Conservation (phyloP, 169 alveolate species). For the Cryptosporidium ubiquitum region DNA sequence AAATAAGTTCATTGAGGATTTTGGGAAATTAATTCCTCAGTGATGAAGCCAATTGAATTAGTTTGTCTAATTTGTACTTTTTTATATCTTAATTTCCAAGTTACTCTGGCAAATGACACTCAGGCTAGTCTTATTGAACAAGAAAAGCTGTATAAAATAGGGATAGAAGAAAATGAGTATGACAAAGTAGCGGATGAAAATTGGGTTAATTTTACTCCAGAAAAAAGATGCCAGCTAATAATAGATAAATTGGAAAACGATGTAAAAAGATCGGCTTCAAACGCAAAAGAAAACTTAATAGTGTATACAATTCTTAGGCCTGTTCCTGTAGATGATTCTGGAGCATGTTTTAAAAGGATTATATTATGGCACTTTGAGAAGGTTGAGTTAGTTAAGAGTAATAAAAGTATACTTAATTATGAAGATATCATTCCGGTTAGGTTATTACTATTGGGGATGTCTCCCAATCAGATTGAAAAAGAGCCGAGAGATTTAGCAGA, state of each 20-base stretch:
- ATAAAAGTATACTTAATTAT: conserved; percentile 21
- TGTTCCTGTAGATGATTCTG: conserved; percentile 64
- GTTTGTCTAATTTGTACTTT: background rate
- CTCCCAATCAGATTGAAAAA: conserved; percentile 50
- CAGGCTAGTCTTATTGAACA: conserved; percentile 25
- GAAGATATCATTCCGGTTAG: conserved; percentile 67
- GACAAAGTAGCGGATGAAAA: background rate
- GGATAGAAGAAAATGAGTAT: conserved; percentile 16
- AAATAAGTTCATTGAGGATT: background rate
- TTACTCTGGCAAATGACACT: background rate
- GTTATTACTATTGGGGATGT: conserved; percentile 56
- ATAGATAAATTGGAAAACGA: conserved; percentile 49
- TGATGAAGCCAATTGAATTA: conserved; percentile 1
- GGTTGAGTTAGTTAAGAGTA: conserved; percentile 50
- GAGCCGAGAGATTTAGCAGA: conserved; percentile 68
- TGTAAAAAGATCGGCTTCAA: background rate
- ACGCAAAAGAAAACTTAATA: conserved; percentile 18
- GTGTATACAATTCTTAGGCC: conserved; percentile 48
- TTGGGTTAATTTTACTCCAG: conserved; percentile 36
- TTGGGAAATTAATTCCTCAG: background rate
- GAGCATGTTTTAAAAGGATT: conserved; percentile 48
- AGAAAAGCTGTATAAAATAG: background rate
- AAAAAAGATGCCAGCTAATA: conserved; percentile 45
- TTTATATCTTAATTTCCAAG: background rate
- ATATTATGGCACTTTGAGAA: conserved; percentile 70